A percentile compares a stretch with the other conserved stretches of the same genome.
phyloP scores from a whole-genome alignment of 2,329 filamentous ascomycete species.

The Diplodia intermedia region DNA sequence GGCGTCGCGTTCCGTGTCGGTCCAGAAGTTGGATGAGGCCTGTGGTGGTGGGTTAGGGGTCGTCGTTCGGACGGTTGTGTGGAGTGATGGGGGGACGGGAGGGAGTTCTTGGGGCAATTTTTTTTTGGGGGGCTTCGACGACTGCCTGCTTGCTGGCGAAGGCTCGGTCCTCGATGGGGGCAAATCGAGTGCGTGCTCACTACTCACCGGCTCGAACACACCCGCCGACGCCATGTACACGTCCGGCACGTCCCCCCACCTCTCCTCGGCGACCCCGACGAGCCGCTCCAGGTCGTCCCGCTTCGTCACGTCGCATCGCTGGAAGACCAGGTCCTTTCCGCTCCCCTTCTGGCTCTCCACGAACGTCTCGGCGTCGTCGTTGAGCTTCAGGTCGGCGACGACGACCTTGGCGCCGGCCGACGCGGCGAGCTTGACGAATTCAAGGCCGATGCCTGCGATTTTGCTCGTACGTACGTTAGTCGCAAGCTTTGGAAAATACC shows the following conservation, averaged over 20 bases:
- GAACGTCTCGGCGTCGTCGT: conserved; percentile 11
- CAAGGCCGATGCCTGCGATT: conserved; percentile 67
- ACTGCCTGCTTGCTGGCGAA: too few species aligned
- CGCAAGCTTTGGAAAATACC: neutral
- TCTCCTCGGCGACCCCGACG: conserved; percentile 9
- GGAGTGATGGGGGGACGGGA: neutral
- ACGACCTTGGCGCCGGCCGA: conserved; percentile 76
- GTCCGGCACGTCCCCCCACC: conserved; percentile 29
- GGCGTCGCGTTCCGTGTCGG: conserved; percentile 18
- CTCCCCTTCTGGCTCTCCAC: neutral
- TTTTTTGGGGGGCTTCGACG: neutral
- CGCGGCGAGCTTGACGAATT: conserved; percentile 86
- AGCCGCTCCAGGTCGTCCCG: conserved; percentile 18
- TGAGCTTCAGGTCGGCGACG: conserved; percentile 26
- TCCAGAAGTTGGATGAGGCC: conserved; percentile 31
- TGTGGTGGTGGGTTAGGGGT: neutral
- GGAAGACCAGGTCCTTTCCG: neutral
- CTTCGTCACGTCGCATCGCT: conserved; percentile 31
- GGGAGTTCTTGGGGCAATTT: too few species aligned
- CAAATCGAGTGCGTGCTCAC: neutral
- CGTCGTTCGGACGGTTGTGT: too few species aligned
- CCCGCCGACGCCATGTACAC: conserved; percentile 30
- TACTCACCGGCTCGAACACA: conserved; percentile 32
- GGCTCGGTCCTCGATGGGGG: neutral
- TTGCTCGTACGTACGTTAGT: neutral